Percentiles rank a stretch among this genome's conserved stretches.
phyloP scores from a whole-genome alignment of 257 asterid species.

The Nicotiana otophora region DNA sequence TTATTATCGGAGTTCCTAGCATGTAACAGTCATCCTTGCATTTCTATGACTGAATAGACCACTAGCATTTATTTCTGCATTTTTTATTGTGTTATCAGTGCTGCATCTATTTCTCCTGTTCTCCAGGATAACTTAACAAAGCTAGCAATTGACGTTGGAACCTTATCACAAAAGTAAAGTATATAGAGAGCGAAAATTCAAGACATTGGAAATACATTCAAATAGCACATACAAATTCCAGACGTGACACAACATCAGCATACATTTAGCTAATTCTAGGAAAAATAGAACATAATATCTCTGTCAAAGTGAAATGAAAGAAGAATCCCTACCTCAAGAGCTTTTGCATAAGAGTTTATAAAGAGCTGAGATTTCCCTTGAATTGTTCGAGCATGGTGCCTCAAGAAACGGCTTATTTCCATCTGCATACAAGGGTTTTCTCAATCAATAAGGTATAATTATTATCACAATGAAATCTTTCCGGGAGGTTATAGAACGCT shows the following conservation, averaged over 20 bases:
- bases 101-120: background rate
- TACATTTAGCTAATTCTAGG: background rate
- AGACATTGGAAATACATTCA: background rate
- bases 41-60: background rate
- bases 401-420: slow-evolving; percentile 80
- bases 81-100: background rate
- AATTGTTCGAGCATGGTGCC: slow-evolving; percentile 84
- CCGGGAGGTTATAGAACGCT: slow-evolving; percentile 9
- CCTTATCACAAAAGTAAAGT: background rate
- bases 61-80: background rate
- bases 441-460: background rate
- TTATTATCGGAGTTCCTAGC: background rate
- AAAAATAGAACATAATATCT: background rate
- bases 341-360: slow-evolving; percentile 81
- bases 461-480: background rate
- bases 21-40: background rate
- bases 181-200: background rate
- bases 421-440: slow-evolving; percentile 38
- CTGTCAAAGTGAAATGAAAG: background rate
- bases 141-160: background rate
- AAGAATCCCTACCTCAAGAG: slow-evolving; percentile 61
- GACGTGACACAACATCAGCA: background rate
- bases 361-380: slow-evolving; percentile 85
- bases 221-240: background rate
- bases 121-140: background rate